Conservation (phyloP, 192 early-diverging fungal genomes). For the Gamsiella multidivaricata region DNA sequence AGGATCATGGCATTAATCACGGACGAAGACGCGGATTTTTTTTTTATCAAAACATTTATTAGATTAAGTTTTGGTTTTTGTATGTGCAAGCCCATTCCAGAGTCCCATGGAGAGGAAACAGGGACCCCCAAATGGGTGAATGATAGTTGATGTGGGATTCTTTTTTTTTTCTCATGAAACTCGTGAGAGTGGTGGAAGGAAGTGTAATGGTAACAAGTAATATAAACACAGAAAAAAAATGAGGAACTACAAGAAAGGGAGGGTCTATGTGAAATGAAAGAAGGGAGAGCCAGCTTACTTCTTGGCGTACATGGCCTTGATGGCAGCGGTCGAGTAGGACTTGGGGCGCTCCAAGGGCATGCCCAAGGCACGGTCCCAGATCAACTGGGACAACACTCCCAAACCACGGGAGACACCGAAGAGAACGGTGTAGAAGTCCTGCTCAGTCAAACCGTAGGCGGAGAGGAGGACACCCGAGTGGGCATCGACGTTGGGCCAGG, state of each 20-base stretch:
- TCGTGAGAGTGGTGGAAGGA: too few species aligned
- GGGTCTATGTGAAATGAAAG: not conserved
- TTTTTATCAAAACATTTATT: slow-evolving; percentile 13
- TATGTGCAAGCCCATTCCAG: slow-evolving; percentile 26
- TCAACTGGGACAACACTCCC: slow-evolving; percentile 93
- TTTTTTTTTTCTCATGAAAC: not conserved
- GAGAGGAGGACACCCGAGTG: slow-evolving; percentile 98
- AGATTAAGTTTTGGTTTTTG: slow-evolving; percentile 1
- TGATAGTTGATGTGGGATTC: too few species aligned
- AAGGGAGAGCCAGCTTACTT: slow-evolving; percentile 13
- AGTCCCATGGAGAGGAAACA: not conserved
- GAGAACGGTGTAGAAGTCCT: slow-evolving; percentile 99
- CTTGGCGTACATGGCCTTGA: slow-evolving; percentile 86
- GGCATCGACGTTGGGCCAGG: slow-evolving; percentile 99
- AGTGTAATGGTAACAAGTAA: slow-evolving; percentile 10
- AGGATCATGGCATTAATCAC: not conserved
- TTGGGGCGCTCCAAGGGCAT: slow-evolving; percentile 94
- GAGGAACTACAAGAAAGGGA: slow-evolving; percentile 1
- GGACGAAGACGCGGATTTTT: not conserved
- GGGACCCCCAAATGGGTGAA: not conserved
- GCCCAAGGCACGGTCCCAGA: slow-evolving; percentile 98
- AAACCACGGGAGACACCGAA: slow-evolving; percentile 99
- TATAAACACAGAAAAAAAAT: not conserved
- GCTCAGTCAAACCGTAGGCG: slow-evolving; percentile 96
- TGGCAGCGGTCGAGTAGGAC: slow-evolving; percentile 85